A percentile compares a stretch with the other conserved stretches of the same genome.
Evolutionary conservation across 2,329 filamentous ascomycete species (phyloP).

Genomic region (Xylaria arbuscula): DNA sequence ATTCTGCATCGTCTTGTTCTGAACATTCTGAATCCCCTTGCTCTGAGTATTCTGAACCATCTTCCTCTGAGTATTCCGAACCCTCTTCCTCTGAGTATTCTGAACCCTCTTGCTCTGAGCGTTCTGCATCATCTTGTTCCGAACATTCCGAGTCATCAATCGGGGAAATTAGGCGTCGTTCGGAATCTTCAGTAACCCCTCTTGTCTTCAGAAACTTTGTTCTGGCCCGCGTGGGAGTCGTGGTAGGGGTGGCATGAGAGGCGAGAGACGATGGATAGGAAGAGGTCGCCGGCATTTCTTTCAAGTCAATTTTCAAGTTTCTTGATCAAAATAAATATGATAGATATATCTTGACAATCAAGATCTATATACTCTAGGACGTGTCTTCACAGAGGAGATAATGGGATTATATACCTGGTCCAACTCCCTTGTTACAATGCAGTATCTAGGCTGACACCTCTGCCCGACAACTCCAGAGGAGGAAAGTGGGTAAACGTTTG

Average conservation of each 20-base stretch:
- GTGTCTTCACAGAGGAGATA: not conserved
- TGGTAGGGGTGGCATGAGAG: not conserved
- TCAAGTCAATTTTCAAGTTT: not conserved
- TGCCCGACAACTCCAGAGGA: not conserved
- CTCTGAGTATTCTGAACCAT: no score
- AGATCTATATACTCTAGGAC: not conserved
- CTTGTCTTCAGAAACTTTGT: not conserved
- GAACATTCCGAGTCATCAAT: no score
- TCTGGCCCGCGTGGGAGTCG: not conserved
- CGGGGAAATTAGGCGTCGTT: not conserved
- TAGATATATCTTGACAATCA: not conserved
- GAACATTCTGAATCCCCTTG: no score
- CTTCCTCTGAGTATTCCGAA: no score
- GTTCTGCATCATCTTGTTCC: constrained; percentile 6
- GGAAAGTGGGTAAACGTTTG: not conserved
- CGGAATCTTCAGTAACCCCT: not conserved
- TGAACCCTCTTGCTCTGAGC: no score
- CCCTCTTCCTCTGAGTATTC: no score
- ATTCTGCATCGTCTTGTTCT: no score
- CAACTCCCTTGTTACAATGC: no score
- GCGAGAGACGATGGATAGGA: not conserved
- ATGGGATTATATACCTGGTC: not conserved
- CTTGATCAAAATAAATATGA: not conserved
- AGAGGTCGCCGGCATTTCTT: not conserved
- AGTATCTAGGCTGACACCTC: not conserved